A percentile compares a stretch with the other conserved stretches of the same genome.
Evolutionary conservation across 148 eudicot genomes (phyloP).

Genomic region (Spergularia bocconei): DNA sequence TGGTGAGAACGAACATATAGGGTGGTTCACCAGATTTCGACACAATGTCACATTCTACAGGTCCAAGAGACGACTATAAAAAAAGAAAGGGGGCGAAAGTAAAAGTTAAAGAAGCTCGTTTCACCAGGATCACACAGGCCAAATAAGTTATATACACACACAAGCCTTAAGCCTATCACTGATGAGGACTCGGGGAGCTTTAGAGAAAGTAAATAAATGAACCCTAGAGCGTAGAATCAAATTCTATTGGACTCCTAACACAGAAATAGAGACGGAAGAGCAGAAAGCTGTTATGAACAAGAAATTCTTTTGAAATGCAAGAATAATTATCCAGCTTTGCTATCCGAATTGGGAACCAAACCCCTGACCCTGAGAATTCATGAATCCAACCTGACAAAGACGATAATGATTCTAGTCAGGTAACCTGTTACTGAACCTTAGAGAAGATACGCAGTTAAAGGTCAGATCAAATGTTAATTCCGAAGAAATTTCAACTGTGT

Average conservation of each 20-base stretch:
- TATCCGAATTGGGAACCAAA: background rate
- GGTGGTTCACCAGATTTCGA: background rate
- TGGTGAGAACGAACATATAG: background rate
- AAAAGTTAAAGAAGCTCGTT: background rate
- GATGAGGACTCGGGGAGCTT: slow-evolving; percentile 11
- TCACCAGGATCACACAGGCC: slow-evolving; percentile 32
- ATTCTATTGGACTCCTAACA: background rate
- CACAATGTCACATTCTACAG: background rate
- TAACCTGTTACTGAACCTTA: background rate
- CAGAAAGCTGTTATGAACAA: background rate
- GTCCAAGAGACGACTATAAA: background rate
- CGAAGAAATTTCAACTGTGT: background rate
- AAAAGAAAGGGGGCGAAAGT: background rate
- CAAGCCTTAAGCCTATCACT: slow-evolving; percentile 26
- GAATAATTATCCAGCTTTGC: background rate
- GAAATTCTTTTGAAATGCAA: background rate
- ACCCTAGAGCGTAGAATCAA: background rate
- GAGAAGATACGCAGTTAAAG: background rate
- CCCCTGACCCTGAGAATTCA: background rate
- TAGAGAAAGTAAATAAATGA: background rate
- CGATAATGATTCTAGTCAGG: slow-evolving; percentile 10
- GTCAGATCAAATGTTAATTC: background rate
- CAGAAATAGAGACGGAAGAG: background rate
- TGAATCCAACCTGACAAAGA: slow-evolving; percentile 13
- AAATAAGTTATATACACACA: slow-evolving; percentile 29